Percentiles rank a stretch among this genome's conserved stretches.
phyloP scores from a whole-genome alignment of 2,329 filamentous ascomycete species.

The Diplodia scrobiculata region DNA sequence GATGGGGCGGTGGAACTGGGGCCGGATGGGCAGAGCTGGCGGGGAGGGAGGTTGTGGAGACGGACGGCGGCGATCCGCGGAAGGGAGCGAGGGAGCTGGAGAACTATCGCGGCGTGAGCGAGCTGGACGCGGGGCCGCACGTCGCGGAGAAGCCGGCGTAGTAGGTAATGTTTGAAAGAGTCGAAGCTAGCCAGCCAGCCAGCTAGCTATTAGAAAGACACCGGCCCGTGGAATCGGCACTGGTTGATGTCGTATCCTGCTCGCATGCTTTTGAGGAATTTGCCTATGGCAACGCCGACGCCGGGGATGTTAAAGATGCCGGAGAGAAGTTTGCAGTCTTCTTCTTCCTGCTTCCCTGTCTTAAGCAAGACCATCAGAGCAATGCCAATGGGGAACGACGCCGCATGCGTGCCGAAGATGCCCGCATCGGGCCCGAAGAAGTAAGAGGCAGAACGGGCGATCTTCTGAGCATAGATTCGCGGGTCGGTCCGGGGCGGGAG shows the following conservation, averaged over 20 bases:
- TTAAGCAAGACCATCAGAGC: constrained; percentile 2
- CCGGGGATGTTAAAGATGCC: neutral
- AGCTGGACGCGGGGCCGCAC: neutral
- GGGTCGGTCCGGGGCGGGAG: constrained; percentile 34
- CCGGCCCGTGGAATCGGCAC: neutral
- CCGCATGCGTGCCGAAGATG: constrained; percentile 33
- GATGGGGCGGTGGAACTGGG: neutral
- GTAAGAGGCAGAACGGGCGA: constrained; percentile 35
- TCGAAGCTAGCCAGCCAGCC: neutral
- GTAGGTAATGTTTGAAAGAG: neutral
- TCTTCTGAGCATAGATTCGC: constrained; percentile 35
- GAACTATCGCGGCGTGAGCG: neutral
- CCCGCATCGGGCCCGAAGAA: constrained; percentile 36
- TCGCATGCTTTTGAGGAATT: constrained; percentile 6
- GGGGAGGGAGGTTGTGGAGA: neutral
- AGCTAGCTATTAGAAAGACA: neutral
- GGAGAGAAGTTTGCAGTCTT: neutral
- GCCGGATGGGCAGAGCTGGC: neutral
- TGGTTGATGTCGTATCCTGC: neutral
- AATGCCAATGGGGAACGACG: constrained; percentile 32
- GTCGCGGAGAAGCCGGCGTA: neutral
- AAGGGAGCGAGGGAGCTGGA: neutral
- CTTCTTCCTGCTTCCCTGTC: neutral
- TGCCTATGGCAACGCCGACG: neutral
- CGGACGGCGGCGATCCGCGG: neutral